Conservation (phyloP, 305 asterid genomes). For the Salvia sclarea region DNA sequence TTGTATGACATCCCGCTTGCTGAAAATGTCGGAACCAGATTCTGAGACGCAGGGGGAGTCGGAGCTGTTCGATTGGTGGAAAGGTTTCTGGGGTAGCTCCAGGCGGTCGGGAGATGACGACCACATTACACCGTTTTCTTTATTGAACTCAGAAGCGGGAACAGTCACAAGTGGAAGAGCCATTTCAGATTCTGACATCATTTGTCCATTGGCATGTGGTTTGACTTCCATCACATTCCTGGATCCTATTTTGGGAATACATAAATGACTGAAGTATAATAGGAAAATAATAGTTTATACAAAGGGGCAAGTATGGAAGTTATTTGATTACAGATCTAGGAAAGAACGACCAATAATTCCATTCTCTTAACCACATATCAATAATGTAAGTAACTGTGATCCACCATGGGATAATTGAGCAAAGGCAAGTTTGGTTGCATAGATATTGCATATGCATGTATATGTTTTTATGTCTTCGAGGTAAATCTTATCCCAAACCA, state of each 20-base stretch:
- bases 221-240: slow-evolving; percentile 51
- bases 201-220: slow-evolving; percentile 60
- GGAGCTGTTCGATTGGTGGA: slow-evolving; percentile 86
- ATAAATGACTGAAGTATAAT: slow-evolving; percentile 6
- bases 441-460: neutral
- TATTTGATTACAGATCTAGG: neutral
- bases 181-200: slow-evolving; percentile 55
- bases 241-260: slow-evolving; percentile 45
- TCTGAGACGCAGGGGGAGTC: slow-evolving; percentile 92
- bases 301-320: slow-evolving; percentile 3
- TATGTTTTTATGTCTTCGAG: neutral
- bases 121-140: slow-evolving; percentile 80
- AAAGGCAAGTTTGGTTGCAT: neutral
- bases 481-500: neutral
- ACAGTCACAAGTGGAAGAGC: slow-evolving; percentile 68
- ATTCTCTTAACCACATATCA: neutral
- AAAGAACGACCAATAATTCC: neutral
- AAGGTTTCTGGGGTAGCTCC: slow-evolving; percentile 87
- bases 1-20: slow-evolving; percentile 89
- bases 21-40: slow-evolving; percentile 88
- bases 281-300: neutral
- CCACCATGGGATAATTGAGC: neutral
- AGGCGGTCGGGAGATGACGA: slow-evolving; percentile 80
- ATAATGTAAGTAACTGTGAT: neutral
- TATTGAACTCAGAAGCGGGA: slow-evolving; percentile 58